Evolutionary conservation across 1,284 basidiomycete genomes (phyloP), one percentile per base, ranked within the genome.

Genomic region (Cerrena zonata): DNA sequence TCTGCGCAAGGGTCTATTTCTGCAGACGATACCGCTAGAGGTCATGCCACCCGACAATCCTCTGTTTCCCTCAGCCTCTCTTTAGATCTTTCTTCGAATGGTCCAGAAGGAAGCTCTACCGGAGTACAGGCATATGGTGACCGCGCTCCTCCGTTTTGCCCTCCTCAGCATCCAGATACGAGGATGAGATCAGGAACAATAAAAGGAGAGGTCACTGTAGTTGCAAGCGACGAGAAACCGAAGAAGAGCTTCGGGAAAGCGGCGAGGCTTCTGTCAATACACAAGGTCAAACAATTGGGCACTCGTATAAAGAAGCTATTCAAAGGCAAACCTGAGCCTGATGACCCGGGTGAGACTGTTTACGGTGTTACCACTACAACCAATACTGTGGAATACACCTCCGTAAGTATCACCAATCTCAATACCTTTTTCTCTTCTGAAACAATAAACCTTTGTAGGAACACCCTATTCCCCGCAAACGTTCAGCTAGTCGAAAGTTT

Each of bases 231-330:
- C 52, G 48, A 24, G 48, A 19, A 25, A 42, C 1, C 48, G 24
- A 25, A 12, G 21, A 27, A 38, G 10, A 39, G 2, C 25, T 3
- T 10, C 7, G 19, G 18, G 4, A 39, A 40, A 37, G 15, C 34
- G 19, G 37, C 49, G 25, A 56, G 53, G n/a, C 52, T 58, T 41
- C 24, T 58, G 4, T 40, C 53, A 11, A 23, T 59, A 4, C 36
- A 48, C 15, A 60, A 53, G 46, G 48, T 67, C 19, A 63, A 62
- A 48, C 53, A 57, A 34, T 53, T 68, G 24, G 64, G 67, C 2
- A 58, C 58, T 5, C 60, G 61, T 15, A 57, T 69, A 21, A 60
- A 58, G 48, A 60, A 58, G 26, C 39, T 68, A 2, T 61, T 68
- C 54, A 59, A 56, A 26, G 27, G 46, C 19, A 61, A 53, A 47